Evolutionary conservation across 306 rosid genomes (phyloP), one percentile per base, ranked within the genome.

Genomic region (Lupinus albus): DNA sequence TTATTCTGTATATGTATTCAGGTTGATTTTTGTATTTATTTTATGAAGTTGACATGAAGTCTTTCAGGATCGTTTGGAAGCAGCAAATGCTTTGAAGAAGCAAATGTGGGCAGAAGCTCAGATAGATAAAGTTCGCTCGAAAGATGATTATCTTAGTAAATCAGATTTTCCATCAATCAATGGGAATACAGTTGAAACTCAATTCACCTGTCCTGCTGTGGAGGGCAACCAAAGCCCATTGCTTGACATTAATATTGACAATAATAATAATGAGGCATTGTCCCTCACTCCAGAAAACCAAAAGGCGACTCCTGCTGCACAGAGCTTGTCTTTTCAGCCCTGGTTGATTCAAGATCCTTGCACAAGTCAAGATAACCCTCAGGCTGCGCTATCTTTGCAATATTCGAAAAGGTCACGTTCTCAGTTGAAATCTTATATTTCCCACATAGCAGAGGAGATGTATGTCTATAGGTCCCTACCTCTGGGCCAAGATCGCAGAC

Each of bases 81-180:
- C 96, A 64, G 94, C 98, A 62, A 93, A 89, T 84, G 89, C 98
- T 64, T 86, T 93, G 75, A 93, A 90, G 88, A 93, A 93, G 87
- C 98, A 90, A 83, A 89, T 89, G 98, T 90, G 82, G 94, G 91
- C 96, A 56, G 98, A 93, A 72, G 96, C 97, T 15, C 98, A 89
- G 80, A 82, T 88, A 63, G 98, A 93, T 70, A 93, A 88, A 88
- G 57, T 82, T 73, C 90, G 96, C 41, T 56, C 72, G 45, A 93
- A 80, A 83, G 97, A 93, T 52, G 98, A 93, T 72, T 83, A 55
- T 71, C 28, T 77, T 16, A 67, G 52, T 64, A 93, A 81, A 72
- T 67, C 80, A 48, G 98, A 93, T 63, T 79, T 87, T 69, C 81
- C 86, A 64, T 54, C 86, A 45, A 67, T 77, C 18, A 59, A 46